Conservation (phyloP, 2,329 filamentous ascomycete species). For the Chalaropsis ovoidea region DNA sequence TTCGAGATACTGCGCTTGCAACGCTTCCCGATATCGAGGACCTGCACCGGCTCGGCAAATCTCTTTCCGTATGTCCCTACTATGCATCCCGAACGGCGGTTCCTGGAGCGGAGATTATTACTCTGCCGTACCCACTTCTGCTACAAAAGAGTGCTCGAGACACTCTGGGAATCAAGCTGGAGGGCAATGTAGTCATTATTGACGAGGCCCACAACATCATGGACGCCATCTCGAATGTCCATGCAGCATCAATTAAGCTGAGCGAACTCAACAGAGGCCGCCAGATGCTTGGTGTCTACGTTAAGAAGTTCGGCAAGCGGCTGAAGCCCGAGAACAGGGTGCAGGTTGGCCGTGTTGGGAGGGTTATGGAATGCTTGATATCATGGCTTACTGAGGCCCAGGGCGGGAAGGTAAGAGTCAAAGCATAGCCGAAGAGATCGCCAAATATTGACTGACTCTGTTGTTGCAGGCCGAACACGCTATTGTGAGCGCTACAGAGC, state of each 20-base stretch:
- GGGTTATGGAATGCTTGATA: conserved; percentile 69
- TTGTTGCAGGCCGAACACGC: conserved; percentile 46
- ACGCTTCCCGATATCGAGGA: conserved; percentile 91
- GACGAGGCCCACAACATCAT: conserved; percentile 98
- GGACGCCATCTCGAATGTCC: conserved; percentile 81
- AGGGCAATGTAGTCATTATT: conserved; percentile 83
- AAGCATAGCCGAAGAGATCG: background rate
- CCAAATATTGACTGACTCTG: background rate
- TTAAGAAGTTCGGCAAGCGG: conserved; percentile 77
- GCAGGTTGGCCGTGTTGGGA: conserved; percentile 78
- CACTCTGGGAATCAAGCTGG: conserved; percentile 73
- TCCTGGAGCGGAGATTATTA: conserved; percentile 78
- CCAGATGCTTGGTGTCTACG: conserved; percentile 67
- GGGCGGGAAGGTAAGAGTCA: conserved; percentile 38
- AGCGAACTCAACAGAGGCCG: conserved; percentile 62
- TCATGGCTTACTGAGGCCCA: conserved; percentile 53
- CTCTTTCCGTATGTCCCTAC: conserved; percentile 79
- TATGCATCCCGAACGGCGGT: conserved; percentile 85
- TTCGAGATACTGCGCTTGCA: conserved; percentile 75
- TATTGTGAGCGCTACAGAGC: conserved; percentile 56
- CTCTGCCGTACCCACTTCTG: conserved; percentile 81
- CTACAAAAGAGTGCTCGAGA: conserved; percentile 80
- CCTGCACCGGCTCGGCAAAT: conserved; percentile 64
- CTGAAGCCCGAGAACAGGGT: conserved; percentile 85
- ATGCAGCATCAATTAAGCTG: conserved; percentile 67